Evolutionary conservation across 1,284 basidiomycete genomes (phyloP).

Genomic region (Coriolopsis trogii): DNA sequence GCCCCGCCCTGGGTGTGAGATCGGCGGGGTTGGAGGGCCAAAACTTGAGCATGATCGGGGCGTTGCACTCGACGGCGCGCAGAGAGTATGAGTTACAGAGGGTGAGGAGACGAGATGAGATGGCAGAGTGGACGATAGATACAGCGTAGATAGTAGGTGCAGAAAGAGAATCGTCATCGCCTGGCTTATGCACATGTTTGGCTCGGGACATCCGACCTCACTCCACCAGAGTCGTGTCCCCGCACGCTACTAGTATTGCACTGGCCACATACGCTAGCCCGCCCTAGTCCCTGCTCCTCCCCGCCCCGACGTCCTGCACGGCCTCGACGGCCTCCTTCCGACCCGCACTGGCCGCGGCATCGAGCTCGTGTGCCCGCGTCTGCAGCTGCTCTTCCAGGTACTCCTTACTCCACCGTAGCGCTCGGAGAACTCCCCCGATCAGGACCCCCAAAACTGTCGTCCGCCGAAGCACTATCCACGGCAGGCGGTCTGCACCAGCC

Average conservation of each 20-base stretch:
- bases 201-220: slow-evolving; percentile 10
- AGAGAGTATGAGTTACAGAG: slow-evolving; percentile 1
- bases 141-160: slow-evolving; percentile 1
- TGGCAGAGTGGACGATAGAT: slow-evolving; percentile 11
- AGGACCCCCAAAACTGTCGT: slow-evolving; percentile 53
- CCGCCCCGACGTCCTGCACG: slow-evolving; percentile 7
- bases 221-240: slow-evolving; percentile 4
- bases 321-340: slow-evolving; percentile 20
- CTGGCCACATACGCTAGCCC: background rate
- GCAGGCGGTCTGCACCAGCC: slow-evolving; percentile 56
- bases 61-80: slow-evolving; percentile 12
- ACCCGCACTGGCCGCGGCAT: slow-evolving; percentile 24
- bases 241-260: background rate
- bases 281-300: slow-evolving; percentile 1
- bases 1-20: slow-evolving; percentile 68
- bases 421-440: slow-evolving; percentile 56
- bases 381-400: slow-evolving; percentile 36
- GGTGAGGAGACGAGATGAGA: slow-evolving; percentile 5
- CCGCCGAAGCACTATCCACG: slow-evolving; percentile 51
- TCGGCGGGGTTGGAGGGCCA: slow-evolving; percentile 71
- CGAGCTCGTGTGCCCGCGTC: slow-evolving; percentile 22
- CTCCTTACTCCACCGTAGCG: slow-evolving; percentile 49
- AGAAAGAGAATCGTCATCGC: no score
- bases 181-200: slow-evolving; percentile 5
- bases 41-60: slow-evolving; percentile 60